Conservation (phyloP, 116 monocot genomes). For the Dioscorea cayenensis region DNA sequence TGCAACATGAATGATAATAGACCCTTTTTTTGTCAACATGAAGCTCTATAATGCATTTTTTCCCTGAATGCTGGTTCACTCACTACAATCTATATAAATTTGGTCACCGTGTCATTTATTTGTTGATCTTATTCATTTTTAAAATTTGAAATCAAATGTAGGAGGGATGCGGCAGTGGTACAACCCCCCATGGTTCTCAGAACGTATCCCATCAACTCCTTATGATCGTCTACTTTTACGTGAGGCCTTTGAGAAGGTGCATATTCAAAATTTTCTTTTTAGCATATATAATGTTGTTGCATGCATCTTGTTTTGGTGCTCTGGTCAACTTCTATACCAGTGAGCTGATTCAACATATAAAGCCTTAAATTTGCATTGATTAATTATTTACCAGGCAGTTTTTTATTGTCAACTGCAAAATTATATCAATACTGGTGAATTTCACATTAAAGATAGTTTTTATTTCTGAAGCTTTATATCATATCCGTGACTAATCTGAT, state of each 20-base stretch:
- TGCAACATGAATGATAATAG: background rate
- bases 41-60: background rate
- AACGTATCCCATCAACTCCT: slow-evolving; percentile 65
- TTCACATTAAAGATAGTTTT: background rate
- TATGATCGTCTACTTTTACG: slow-evolving; percentile 67
- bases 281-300: background rate
- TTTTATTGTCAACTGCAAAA: background rate
- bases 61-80: background rate
- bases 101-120: background rate
- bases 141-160: slow-evolving; percentile 6
- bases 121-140: background rate
- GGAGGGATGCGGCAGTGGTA: slow-evolving; percentile 82
- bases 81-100: background rate
- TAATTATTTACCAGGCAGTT: background rate
- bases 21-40: too few relatives aligned
- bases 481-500: background rate
- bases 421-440: background rate
- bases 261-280: background rate
- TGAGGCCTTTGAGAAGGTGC: slow-evolving; percentile 78
- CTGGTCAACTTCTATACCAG: background rate
- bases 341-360: background rate
- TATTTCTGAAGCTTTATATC: background rate
- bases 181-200: slow-evolving; percentile 90
- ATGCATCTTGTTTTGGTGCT: background rate
- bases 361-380: background rate